A percentile compares a stretch with the other conserved stretches of the same genome.
phyloP scores from a whole-genome alignment of 768 basidiomycete genomes.

The Tricholomella constricta region DNA sequence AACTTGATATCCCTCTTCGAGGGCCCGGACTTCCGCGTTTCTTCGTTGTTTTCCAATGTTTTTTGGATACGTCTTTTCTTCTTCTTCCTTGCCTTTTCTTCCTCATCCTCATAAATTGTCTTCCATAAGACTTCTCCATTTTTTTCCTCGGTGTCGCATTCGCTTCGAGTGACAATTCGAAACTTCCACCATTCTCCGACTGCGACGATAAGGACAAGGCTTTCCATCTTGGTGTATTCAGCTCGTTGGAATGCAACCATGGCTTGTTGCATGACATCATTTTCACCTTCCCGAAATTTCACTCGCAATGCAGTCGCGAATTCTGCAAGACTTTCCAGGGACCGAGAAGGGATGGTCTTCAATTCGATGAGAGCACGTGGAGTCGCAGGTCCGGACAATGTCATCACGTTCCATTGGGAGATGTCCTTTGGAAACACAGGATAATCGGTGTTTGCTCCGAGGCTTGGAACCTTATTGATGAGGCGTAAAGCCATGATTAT shows the following conservation, averaged over 20 bases:
- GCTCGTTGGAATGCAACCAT: background rate
- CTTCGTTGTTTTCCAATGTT: background rate
- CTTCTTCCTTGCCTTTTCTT: background rate
- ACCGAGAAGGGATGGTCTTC: background rate
- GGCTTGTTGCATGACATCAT: background rate
- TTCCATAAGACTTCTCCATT: too few species aligned
- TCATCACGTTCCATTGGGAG: background rate
- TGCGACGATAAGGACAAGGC: background rate
- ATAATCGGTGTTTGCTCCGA: background rate
- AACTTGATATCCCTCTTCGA: background rate
- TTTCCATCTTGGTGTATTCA: background rate
- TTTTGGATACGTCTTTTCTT: background rate
- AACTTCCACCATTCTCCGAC: background rate
- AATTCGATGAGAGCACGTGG: background rate
- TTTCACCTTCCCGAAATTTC: background rate
- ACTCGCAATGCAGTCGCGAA: background rate
- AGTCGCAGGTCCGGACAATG: background rate
- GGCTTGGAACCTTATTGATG: too few species aligned
- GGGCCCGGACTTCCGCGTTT: background rate
- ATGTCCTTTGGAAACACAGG: background rate
- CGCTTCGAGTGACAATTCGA: background rate
- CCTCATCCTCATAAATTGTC: background rate
- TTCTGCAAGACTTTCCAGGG: background rate
- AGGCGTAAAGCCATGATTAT: background rate
- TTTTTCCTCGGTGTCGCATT: background rate